These are phyloP conservation scores for Jatropha curcas DNA, from an alignment of 345 rosid species.

Conservation along the genomic window DNA sequence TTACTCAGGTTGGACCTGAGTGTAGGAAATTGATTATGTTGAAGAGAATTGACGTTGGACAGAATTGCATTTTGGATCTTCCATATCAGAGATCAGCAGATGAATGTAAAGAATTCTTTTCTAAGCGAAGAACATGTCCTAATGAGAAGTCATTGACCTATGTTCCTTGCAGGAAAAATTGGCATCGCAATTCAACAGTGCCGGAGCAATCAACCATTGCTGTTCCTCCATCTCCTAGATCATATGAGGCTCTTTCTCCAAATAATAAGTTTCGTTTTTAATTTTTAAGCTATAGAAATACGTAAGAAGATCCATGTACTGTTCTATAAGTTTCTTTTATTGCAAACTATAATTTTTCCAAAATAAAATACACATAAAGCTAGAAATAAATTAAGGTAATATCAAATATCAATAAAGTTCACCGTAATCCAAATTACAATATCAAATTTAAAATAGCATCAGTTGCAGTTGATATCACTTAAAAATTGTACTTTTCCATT, in stretches of 20 bases:
- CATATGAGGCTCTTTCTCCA: conserved; percentile 33
- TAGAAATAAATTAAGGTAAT: no score
- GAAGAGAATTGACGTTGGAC: conserved; percentile 40
- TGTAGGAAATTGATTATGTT: conserved; percentile 39
- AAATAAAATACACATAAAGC: no score
- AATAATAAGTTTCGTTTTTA: conserved; percentile 18
- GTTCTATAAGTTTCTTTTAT: no score
- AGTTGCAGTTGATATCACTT: no score
- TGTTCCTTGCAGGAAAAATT: conserved; percentile 39
- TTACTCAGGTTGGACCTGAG: conserved; percentile 54
- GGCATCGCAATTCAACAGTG: background rate
- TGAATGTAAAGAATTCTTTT: conserved; percentile 42
- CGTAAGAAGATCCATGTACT: no score
- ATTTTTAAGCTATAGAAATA: background rate
- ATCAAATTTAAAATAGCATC: no score
- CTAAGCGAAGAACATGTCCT: conserved; percentile 17
- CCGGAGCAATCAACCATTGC: conserved; percentile 7
- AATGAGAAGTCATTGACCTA: conserved; percentile 19
- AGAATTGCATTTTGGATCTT: conserved; percentile 58
- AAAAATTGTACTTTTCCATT: no score
- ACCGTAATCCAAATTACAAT: no score
- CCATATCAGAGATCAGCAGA: conserved; percentile 40
- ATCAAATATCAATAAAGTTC: no score
- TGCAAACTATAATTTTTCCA: no score
- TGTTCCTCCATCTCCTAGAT: conserved; percentile 19